These are phyloP conservation scores for Limonium bicolor DNA, from an alignment of 148 eudicot species.

Conservation along the genomic window DNA sequence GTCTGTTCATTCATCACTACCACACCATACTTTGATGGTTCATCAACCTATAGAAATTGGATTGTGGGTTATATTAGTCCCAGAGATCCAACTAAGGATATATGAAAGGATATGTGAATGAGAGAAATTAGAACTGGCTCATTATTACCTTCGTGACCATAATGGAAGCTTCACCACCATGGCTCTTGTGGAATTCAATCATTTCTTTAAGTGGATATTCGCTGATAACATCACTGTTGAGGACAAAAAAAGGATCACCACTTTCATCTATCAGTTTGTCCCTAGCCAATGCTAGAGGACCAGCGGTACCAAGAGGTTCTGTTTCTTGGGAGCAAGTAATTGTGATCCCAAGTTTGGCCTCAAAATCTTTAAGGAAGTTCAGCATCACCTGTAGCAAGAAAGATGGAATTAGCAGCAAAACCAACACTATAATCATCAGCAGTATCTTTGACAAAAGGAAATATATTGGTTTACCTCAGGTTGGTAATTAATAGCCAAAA, in stretches of 20 bases:
- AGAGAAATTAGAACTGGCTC: too few relatives aligned
- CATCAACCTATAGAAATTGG: slow-evolving; percentile 71
- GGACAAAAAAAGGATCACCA: slow-evolving; percentile 85
- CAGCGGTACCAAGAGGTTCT: slow-evolving; percentile 96
- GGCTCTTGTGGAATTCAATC: slow-evolving; percentile 83
- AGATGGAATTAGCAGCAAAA: background rate
- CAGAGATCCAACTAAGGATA: too few relatives aligned
- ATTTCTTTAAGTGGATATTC: slow-evolving; percentile 79
- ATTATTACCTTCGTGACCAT: slow-evolving; percentile 87
- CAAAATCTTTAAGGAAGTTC: slow-evolving; percentile 84
- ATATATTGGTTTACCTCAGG: slow-evolving; percentile 53
- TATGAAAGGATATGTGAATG: too few relatives aligned
- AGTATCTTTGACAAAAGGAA: background rate
- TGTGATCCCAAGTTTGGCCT: slow-evolving; percentile 77
- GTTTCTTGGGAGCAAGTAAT: slow-evolving; percentile 91
- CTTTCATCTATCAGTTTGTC: slow-evolving; percentile 67
- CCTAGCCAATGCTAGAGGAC: slow-evolving; percentile 89
- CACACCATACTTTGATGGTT: slow-evolving; percentile 94
- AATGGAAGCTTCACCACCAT: slow-evolving; percentile 87
- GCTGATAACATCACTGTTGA: slow-evolving; percentile 92
- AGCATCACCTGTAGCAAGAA: slow-evolving; percentile 55
- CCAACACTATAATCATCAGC: background rate
- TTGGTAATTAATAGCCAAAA: slow-evolving; percentile 94
- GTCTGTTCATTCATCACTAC: slow-evolving; percentile 91
- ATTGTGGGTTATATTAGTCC: too few relatives aligned